These are phyloP conservation scores for Vicia faba DNA, from an alignment of 306 rosid species.

Conservation along the genomic window DNA sequence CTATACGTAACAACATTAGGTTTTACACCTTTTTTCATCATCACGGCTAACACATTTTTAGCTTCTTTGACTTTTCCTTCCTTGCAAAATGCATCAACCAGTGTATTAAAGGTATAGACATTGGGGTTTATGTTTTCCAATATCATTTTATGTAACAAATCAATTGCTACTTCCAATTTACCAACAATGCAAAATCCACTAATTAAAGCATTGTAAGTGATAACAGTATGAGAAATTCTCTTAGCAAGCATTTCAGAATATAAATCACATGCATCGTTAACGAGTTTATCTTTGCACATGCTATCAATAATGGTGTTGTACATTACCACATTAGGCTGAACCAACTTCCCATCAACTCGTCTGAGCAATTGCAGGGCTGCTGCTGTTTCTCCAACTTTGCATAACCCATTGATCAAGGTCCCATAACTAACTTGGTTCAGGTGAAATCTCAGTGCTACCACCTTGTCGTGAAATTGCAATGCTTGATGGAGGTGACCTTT, in stretches of 20 bases:
- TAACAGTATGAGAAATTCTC: background rate
- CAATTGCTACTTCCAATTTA: background rate
- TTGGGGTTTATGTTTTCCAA: no score
- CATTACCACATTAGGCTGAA: background rate
- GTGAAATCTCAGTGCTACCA: background rate
- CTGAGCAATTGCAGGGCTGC: background rate
- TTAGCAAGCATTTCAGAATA: background rate
- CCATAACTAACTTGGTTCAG: background rate
- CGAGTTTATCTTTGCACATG: no score
- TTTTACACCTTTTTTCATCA: no score
- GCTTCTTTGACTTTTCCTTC: no score
- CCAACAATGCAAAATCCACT: background rate
- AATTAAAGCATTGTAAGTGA: background rate
- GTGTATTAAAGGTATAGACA: no score
- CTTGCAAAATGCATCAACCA: no score
- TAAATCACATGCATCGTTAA: background rate
- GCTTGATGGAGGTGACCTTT: no score
- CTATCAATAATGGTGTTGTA: background rate
- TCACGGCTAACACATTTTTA: no score
- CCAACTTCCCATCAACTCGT: background rate
- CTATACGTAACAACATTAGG: no score
- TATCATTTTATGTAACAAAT: background rate
- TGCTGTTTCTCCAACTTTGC: background rate
- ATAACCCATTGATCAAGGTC: constrained; percentile 1
- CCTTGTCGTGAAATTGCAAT: no score